phyloP scores from a whole-genome alignment of 202 grass and related monocot genomes.

The Brachypodium distachyon region DNA sequence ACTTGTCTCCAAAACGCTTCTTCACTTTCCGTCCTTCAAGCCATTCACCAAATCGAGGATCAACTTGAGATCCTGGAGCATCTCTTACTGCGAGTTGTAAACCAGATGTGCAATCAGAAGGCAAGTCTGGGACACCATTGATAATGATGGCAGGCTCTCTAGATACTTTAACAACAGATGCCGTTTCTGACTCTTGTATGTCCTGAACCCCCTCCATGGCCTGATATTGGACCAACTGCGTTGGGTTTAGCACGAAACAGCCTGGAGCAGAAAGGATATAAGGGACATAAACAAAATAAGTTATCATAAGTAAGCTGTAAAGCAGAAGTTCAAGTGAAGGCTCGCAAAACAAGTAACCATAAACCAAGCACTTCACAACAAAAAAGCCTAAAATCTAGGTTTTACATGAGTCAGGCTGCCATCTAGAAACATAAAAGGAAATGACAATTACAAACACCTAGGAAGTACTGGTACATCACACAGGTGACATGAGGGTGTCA shows the following conservation, averaged over 20 bases:
- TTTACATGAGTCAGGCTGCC: background rate
- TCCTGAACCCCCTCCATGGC: constrained; percentile 36
- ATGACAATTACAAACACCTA: background rate
- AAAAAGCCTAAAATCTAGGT: background rate
- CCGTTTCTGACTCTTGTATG: constrained; percentile 22
- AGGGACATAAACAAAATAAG: background rate
- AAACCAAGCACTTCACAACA: background rate
- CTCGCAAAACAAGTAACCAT: constrained; percentile 2
- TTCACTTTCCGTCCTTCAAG: constrained; percentile 75
- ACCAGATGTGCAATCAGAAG: constrained; percentile 11
- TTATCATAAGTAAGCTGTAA: constrained; percentile 10
- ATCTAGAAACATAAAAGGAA: constrained; percentile 1
- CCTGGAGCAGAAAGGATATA: constrained; percentile 2
- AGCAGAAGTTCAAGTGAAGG: constrained; percentile 5
- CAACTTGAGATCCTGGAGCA: constrained; percentile 28
- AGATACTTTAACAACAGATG: constrained; percentile 41
- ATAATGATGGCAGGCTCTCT: constrained; percentile 84
- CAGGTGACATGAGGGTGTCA: background rate
- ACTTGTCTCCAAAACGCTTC: constrained; percentile 59
- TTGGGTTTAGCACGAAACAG: constrained; percentile 8
- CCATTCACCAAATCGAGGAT: constrained; percentile 78
- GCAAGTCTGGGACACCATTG: constrained; percentile 59
- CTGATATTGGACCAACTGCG: constrained; percentile 3
- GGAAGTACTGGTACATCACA: background rate
- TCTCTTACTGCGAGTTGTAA: constrained; percentile 11